Conservation (phyloP, 2,329 filamentous ascomycete species). For the Fusarium fujikuroi region DNA sequence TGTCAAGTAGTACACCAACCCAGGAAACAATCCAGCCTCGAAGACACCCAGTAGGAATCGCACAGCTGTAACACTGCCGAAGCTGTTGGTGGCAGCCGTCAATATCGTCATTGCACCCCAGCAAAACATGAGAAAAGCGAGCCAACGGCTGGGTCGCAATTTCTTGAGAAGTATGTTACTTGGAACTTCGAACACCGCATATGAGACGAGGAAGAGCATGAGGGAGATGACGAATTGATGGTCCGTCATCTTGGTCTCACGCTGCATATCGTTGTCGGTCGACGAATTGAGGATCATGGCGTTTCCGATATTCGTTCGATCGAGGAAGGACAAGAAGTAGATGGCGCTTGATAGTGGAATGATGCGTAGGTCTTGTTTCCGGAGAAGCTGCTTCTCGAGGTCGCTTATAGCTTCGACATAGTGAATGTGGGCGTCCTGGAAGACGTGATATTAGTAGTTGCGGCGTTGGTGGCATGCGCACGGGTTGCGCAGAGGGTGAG, state of each 20-base stretch:
- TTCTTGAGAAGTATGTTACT: constrained; percentile 75
- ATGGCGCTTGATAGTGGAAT: constrained; percentile 71
- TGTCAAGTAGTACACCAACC: constrained; percentile 73
- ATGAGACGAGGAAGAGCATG: constrained; percentile 71
- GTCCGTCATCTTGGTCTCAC: constrained; percentile 69
- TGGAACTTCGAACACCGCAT: constrained; percentile 70
- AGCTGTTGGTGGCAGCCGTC: constrained; percentile 72
- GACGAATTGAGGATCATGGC: constrained; percentile 73
- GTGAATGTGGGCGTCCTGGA: constrained; percentile 32
- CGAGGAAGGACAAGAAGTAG: constrained; percentile 75
- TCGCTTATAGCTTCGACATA: constrained; percentile 41
- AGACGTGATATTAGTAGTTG: constrained; percentile 18
- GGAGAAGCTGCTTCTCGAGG: constrained; percentile 55
- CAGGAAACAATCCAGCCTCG: constrained; percentile 74
- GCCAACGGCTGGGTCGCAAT: constrained; percentile 69
- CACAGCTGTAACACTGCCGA: constrained; percentile 71
- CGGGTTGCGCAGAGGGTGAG: background rate
- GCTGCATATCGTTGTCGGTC: constrained; percentile 69
- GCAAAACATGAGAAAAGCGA: constrained; percentile 72
- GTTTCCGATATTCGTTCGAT: constrained; percentile 76
- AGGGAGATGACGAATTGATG: constrained; percentile 69
- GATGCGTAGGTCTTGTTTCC: constrained; percentile 71
- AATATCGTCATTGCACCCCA: constrained; percentile 77
- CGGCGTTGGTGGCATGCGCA: background rate
- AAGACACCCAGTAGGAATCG: constrained; percentile 75